Percentiles rank a stretch among this genome's conserved stretches.
Conservation (phyloP, 2,329 filamentous ascomycete species). For the Plectosphaerella plurivora region DNA sequence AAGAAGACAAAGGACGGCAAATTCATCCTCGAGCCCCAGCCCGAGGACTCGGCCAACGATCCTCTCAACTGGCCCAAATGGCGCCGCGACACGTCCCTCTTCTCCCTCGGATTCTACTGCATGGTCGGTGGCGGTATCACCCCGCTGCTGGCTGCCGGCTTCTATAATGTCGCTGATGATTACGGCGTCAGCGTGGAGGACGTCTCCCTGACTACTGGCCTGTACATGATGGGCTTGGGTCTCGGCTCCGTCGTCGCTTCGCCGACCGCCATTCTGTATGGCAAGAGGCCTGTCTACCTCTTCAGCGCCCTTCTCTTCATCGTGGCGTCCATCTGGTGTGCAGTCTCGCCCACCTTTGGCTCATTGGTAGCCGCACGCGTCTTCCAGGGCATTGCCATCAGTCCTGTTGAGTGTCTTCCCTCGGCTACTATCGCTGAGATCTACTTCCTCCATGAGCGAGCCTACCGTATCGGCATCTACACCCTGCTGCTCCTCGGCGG, state of each 20-base stretch:
- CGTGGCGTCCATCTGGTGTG: slow-evolving; percentile 76
- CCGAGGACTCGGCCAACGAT: slow-evolving; percentile 85
- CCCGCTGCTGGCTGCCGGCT: slow-evolving; percentile 83
- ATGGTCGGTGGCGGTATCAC: slow-evolving; percentile 93
- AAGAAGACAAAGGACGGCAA: slow-evolving; percentile 79
- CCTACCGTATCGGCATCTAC: slow-evolving; percentile 90
- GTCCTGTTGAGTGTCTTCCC: slow-evolving; percentile 86
- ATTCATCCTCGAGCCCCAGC: slow-evolving; percentile 87
- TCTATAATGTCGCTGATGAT: slow-evolving; percentile 68
- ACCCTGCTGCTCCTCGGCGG: slow-evolving; percentile 83
- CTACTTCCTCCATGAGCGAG: slow-evolving; percentile 90
- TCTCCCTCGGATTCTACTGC: slow-evolving; percentile 87
- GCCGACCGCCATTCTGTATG: slow-evolving; percentile 85
- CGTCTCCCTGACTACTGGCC: slow-evolving; percentile 81
- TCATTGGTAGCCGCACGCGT: slow-evolving; percentile 79
- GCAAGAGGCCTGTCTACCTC: slow-evolving; percentile 89
- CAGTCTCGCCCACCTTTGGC: slow-evolving; percentile 70
- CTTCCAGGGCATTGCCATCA: slow-evolving; percentile 83
- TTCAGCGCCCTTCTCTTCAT: slow-evolving; percentile 74
- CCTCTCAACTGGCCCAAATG: slow-evolving; percentile 87
- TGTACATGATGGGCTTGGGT: slow-evolving; percentile 93
- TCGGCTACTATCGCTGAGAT: slow-evolving; percentile 95
- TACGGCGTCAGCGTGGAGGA: slow-evolving; percentile 63
- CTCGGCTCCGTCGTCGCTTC: slow-evolving; percentile 79
- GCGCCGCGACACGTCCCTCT: slow-evolving; percentile 72